phyloP scores from a whole-genome alignment of 2,329 filamentous ascomycete species.

The Eutypa lata region DNA sequence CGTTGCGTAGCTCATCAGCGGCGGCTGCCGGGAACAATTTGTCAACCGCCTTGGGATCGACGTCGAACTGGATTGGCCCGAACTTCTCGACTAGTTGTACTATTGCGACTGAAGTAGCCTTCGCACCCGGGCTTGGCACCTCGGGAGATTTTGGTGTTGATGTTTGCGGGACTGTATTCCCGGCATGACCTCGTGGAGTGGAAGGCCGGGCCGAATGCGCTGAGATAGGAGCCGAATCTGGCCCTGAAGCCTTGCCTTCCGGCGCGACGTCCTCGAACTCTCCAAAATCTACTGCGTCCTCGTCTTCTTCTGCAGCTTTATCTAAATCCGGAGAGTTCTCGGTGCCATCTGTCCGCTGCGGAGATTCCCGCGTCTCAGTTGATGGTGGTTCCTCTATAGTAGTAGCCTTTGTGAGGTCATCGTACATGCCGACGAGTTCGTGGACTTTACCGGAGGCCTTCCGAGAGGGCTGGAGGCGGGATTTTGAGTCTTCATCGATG shows the following conservation, averaged over 20 bases:
- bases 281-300: slow-evolving; percentile 12
- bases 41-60: slow-evolving; percentile 19
- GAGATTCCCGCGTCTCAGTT: slow-evolving; percentile 4
- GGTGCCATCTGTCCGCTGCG: slow-evolving; percentile 3
- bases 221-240: slow-evolving; percentile 1
- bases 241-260: slow-evolving; percentile 1
- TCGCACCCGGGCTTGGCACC: not conserved
- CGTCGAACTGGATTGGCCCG: slow-evolving; percentile 21
- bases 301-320: slow-evolving; percentile 2
- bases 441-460: slow-evolving; percentile 44
- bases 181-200: slow-evolving; percentile 14
- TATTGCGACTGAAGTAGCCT: slow-evolving; percentile 5
- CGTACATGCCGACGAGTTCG: slow-evolving; percentile 48
- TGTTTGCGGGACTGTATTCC: slow-evolving; percentile 1
- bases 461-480: slow-evolving; percentile 19
- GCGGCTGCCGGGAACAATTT: slow-evolving; percentile 30
- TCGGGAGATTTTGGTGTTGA: not conserved
- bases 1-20: slow-evolving; percentile 3
- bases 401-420: slow-evolving; percentile 36
- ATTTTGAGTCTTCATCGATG: slow-evolving; percentile 37
- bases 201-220: slow-evolving; percentile 8
- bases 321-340: slow-evolving; percentile 7
- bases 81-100: slow-evolving; percentile 26
- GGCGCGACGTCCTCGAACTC: slow-evolving; percentile 29
- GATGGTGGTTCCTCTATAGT: slow-evolving; percentile 23